phyloP scores from a whole-genome alignment of 805 yeast species.

The Metschnikowia gelsemii region DNA sequence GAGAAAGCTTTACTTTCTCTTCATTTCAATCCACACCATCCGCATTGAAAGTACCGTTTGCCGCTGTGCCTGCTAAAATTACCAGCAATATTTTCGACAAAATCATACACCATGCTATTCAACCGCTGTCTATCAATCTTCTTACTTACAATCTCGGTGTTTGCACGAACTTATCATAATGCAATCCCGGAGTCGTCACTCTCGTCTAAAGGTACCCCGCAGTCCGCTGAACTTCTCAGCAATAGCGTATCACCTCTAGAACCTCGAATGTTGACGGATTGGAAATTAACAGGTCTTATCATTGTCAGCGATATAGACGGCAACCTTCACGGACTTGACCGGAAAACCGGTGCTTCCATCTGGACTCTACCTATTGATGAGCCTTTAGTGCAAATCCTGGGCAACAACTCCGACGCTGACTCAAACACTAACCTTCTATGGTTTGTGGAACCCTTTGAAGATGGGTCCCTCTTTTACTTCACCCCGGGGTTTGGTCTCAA shows the following conservation, averaged over 20 bases:
- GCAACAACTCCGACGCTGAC: slow-evolving; percentile 9
- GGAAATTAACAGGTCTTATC: slow-evolving; percentile 55
- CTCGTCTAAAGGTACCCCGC: slow-evolving; percentile 1
- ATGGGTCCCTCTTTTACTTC: slow-evolving; percentile 81
- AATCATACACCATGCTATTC: no score
- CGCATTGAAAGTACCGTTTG: neutral
- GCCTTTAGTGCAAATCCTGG: slow-evolving; percentile 53
- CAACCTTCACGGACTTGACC: slow-evolving; percentile 72
- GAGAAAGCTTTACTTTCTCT: neutral
- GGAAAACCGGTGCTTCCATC: slow-evolving; percentile 68
- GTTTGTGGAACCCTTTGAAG: slow-evolving; percentile 89
- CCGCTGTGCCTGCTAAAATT: neutral
- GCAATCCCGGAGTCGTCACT: slow-evolving; percentile 4
- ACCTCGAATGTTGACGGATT: slow-evolving; percentile 43
- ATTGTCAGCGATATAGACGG: slow-evolving; percentile 86
- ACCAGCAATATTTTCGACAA: no score
- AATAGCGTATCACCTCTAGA: slow-evolving; percentile 35
- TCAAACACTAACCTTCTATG: slow-evolving; percentile 49
- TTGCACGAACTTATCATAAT: neutral
- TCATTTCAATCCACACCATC: slow-evolving; percentile 3
- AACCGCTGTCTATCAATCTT: neutral
- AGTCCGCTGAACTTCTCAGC: slow-evolving; percentile 3
- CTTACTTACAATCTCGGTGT: slow-evolving; percentile 2
- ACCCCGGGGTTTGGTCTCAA: slow-evolving; percentile 72
- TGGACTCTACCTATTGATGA: slow-evolving; percentile 74